Percentiles rank a stretch among this genome's conserved stretches.
Evolutionary conservation across 169 alveolate genomes (phyloP).

Genomic region (Eimeria brunetti): DNA sequence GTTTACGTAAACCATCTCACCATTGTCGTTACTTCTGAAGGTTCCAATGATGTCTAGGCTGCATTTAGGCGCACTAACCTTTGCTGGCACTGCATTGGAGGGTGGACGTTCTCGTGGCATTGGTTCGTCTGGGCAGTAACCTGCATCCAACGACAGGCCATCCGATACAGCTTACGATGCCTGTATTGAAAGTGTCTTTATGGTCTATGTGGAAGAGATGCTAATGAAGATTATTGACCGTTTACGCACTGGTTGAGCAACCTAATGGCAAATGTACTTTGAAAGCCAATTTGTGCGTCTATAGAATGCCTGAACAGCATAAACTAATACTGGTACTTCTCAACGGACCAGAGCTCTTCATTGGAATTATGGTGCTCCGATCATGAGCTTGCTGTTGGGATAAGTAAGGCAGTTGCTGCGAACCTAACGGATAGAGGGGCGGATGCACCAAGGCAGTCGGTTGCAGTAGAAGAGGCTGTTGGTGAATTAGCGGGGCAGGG

Average conservation of each 20-base stretch:
- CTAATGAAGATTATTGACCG: not conserved
- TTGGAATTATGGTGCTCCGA: not conserved
- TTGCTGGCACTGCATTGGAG: not conserved
- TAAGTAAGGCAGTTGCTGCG: conserved; percentile 11
- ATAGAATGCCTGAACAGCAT: not conserved
- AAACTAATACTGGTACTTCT: not conserved
- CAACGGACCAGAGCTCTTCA: conserved; percentile 17
- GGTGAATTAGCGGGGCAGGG: conserved; percentile 33
- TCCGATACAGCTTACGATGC: not conserved
- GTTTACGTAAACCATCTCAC: not conserved
- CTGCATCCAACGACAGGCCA: not conserved
- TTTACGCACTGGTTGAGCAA: not conserved
- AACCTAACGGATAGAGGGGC: not conserved
- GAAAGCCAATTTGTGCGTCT: not conserved
- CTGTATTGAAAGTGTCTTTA: not conserved
- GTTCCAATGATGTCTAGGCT: not conserved
- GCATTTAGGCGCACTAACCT: not conserved
- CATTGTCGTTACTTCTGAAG: not conserved
- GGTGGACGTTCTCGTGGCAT: not conserved
- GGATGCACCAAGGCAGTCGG: conserved; percentile 59
- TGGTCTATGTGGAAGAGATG: not conserved
- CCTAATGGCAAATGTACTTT: not conserved
- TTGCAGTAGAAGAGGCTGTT: conserved; percentile 58
- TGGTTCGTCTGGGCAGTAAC: conserved; percentile 16
- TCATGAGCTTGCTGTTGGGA: conserved; percentile 12